Evolutionary conservation across 176 grass and related monocot genomes (phyloP).

Genomic region (Ensete ventricosum): DNA sequence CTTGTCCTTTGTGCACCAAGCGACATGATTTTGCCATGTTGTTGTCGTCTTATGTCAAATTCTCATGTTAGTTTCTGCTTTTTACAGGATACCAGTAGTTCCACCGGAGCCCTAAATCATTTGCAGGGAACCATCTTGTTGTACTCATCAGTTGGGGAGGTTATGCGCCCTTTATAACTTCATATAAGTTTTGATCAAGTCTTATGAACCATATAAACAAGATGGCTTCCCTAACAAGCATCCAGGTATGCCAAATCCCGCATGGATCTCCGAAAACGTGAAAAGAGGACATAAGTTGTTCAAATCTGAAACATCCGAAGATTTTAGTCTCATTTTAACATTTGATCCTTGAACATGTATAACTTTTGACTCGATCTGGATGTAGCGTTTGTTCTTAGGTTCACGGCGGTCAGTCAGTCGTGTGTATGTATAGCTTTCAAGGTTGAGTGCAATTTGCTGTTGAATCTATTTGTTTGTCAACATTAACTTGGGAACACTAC

Average conservation of each 20-base stretch:
- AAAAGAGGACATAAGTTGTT: slow-evolving; percentile 26
- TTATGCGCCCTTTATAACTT: slow-evolving; percentile 46
- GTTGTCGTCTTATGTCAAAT: too few species aligned
- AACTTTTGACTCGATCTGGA: too few species aligned
- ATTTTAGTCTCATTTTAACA: neutral
- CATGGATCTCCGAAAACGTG: slow-evolving; percentile 68
- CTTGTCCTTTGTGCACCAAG: too few species aligned
- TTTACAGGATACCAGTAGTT: slow-evolving; percentile 55
- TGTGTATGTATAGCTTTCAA: too few species aligned
- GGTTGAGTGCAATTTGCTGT: too few species aligned
- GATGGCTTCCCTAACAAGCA: slow-evolving; percentile 25
- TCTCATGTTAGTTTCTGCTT: slow-evolving; percentile 1
- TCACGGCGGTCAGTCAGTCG: too few species aligned
- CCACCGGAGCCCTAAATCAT: slow-evolving; percentile 67
- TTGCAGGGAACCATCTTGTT: slow-evolving; percentile 73
- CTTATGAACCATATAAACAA: neutral
- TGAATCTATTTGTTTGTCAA: too few species aligned
- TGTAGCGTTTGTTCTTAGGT: too few species aligned
- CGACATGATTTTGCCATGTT: too few species aligned
- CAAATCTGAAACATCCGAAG: slow-evolving; percentile 3
- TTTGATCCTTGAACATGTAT: neutral
- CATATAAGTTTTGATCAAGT: neutral
- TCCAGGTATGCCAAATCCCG: slow-evolving; percentile 88
- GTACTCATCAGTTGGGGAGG: slow-evolving; percentile 59
- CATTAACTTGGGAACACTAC: too few species aligned